Evolutionary conservation across 345 rosid genomes (phyloP).

Genomic region (Populus alba): DNA sequence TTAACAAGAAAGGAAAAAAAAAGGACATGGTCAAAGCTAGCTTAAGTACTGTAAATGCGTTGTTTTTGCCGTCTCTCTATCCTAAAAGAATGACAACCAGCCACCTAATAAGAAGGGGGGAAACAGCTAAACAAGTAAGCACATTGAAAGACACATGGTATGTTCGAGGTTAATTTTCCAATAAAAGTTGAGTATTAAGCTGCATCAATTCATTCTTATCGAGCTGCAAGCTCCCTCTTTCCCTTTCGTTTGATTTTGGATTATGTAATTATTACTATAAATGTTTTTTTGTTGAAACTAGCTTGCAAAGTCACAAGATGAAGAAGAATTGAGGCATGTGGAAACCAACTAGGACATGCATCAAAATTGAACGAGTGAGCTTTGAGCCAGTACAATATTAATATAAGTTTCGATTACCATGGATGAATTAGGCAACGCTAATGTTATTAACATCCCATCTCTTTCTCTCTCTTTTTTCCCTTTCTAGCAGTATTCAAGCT

Average conservation of each 20-base stretch:
- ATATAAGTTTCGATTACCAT: no score
- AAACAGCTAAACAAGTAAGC: not conserved
- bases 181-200: slow-evolving; percentile 1
- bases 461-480: no score
- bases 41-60: no score
- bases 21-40: no score
- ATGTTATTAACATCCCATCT: no score
- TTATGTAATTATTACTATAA: not conserved
- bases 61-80: no score
- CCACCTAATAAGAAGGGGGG: no score
- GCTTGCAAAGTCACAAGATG: slow-evolving; percentile 1
- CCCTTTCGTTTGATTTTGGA: not conserved
- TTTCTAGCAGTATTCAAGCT: no score
- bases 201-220: slow-evolving; percentile 32
- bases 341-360: not conserved
- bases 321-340: slow-evolving; percentile 21
- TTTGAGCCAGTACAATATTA: not conserved
- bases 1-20: no score
- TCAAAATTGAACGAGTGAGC: no score
- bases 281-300: slow-evolving; percentile 23
- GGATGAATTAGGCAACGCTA: no score
- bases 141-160: slow-evolving; percentile 17
- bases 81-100: no score
- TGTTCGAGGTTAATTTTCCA: slow-evolving; percentile 5
- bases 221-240: slow-evolving; percentile 23